These are phyloP conservation scores for Psilocybe subaeruginosa DNA, from an alignment of 768 basidiomycete species.

Conservation along the genomic window DNA sequence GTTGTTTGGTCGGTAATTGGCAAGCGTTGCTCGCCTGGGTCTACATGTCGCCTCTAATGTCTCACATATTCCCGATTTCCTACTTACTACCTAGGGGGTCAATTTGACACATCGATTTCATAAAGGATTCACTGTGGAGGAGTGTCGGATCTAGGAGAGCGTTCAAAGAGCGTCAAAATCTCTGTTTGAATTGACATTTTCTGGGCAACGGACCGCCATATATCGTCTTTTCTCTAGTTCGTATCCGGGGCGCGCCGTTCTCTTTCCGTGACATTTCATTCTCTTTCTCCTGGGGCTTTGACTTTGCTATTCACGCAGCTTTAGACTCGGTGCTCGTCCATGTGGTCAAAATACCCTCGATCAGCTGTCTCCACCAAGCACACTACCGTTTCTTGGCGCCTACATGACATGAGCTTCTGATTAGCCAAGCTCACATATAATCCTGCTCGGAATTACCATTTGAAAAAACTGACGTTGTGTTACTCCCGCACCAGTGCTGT, in stretches of 20 bases:
- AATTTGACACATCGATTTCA: neutral
- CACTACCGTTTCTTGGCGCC: neutral
- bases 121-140: neutral
- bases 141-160: neutral
- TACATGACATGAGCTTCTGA: neutral
- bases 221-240: neutral
- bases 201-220: neutral
- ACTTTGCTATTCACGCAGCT: too few species aligned
- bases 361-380: neutral
- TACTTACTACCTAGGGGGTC: too few species aligned
- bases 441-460: neutral
- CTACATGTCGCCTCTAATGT: neutral
- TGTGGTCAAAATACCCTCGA: neutral
- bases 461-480: neutral
- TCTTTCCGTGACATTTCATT: neutral
- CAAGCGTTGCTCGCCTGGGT: neutral
- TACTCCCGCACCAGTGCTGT: neutral
- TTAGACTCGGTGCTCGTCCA: neutral
- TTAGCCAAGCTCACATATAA: neutral
- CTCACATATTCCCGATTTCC: too few species aligned
- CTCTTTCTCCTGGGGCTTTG: too few species aligned
- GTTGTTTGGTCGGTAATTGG: neutral
- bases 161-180: neutral
- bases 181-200: neutral
- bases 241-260: neutral